Base-by-base conservation (phyloP, 2,329 filamentous ascomycete species). In the Epichloe bromicola region DNA sequence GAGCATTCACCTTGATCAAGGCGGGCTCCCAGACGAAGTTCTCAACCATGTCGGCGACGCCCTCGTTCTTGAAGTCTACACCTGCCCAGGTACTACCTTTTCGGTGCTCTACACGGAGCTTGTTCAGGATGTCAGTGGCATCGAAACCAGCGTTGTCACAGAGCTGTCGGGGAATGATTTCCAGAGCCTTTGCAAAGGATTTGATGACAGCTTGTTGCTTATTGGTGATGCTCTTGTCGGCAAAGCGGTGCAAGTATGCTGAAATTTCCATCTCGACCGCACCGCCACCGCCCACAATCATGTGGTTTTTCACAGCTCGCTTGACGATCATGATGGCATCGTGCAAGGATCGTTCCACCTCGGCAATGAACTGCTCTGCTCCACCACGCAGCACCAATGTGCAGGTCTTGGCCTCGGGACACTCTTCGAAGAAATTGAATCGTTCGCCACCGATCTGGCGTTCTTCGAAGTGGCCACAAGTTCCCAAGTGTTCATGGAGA, bases 281-380 rank as follows among this genome's bases (percentile, higher is more conserved):
- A 66, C 93, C 93, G 61, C 93, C 93, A 61, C 93, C 93, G 44
- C 90, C 93, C 26, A 98, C 93, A 58, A 98, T 95, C 65, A 81
- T 86, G 64, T 85, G 85, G 76, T 97, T 95, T 74, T 88, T 88
- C 70, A 97, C 88, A 30, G 93, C 88, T 55, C 94, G 89, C 81
- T 97, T 97, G 65, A 98, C 93, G 63, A 98, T 95, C 93, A 98
- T 98, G 71, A 98, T 97, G 60, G 93, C 93, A 64, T 98, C 93
- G 75, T 98, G 93, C 58, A 98, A 79, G 65, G 88, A 95, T 57
- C 93, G 87, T 75, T 98, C 93, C 2, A 96, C 93, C 70, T 98
- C 93, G 53, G 93, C 93, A 61, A 98, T 98, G 73, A 98, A 98
- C 69, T 98, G 93, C 74, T 98, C 93, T 37, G 93, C 93, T 58